These are phyloP conservation scores for Penicillium sclerotigenum DNA, from an alignment of 2,329 filamentous ascomycete species.

Conservation along the genomic window DNA sequence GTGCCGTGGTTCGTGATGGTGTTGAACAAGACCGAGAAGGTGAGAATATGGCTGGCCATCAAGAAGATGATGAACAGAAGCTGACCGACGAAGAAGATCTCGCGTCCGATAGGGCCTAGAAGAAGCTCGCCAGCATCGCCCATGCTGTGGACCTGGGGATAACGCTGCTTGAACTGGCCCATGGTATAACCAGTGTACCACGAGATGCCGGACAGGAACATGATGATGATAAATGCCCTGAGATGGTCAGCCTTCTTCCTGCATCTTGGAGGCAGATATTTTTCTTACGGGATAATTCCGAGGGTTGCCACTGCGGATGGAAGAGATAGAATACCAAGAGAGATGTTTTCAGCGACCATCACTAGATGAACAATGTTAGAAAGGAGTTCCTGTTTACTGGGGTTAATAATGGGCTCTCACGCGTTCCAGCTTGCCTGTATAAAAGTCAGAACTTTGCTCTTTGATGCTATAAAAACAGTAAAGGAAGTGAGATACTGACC, in stretches of 20 bases:
- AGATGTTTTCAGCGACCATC: constrained; percentile 58
- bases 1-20: constrained; percentile 57
- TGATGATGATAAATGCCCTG: constrained; percentile 48
- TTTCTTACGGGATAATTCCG: constrained; percentile 50
- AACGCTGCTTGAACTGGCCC: constrained; percentile 54
- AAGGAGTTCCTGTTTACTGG: background rate
- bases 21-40: constrained; percentile 64
- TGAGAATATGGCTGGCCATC: constrained; percentile 65
- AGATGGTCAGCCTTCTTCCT: constrained; percentile 2
- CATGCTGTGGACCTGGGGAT: constrained; percentile 61
- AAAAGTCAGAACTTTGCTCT: constrained; percentile 1
- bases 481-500: constrained; percentile 15
- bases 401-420: constrained; percentile 24
- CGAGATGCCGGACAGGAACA: constrained; percentile 52
- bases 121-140: constrained; percentile 63
- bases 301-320: constrained; percentile 52
- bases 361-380: constrained; percentile 28
- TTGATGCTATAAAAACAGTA: background rate
- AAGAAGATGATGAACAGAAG: constrained; percentile 63
- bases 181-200: constrained; percentile 59
- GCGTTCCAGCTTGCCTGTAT: constrained; percentile 40
- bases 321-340: constrained; percentile 54
- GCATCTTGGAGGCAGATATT: background rate
- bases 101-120: constrained; percentile 57
- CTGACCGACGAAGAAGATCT: constrained; percentile 60